phyloP scores from a whole-genome alignment of 208 protist species.

The Endotrypanum monterogeii region DNA sequence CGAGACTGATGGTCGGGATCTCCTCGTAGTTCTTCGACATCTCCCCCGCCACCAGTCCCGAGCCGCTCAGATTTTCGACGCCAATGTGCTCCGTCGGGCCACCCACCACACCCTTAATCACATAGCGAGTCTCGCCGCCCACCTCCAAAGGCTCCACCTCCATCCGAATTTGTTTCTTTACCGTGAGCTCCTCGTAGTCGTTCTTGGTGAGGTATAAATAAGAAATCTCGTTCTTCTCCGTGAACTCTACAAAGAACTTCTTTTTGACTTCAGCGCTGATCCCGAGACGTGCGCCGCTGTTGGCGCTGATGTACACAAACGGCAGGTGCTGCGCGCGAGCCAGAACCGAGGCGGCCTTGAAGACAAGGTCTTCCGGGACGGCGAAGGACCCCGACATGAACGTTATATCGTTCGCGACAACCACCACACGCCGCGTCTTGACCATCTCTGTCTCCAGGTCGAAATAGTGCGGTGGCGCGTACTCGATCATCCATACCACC shows the following conservation, averaged over 20 bases:
- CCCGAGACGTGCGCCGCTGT: constrained; percentile 97
- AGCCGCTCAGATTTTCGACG: constrained; percentile 98
- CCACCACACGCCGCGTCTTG: constrained; percentile 83
- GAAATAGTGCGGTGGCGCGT: constrained; percentile 92
- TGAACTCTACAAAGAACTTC: constrained; percentile 92
- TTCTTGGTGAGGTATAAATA: constrained; percentile 94
- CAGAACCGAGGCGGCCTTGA: constrained; percentile 83
- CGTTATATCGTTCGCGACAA: constrained; percentile 99
- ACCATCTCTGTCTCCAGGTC: constrained; percentile 33
- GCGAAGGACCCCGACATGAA: constrained; percentile 96
- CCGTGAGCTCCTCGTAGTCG: constrained; percentile 81
- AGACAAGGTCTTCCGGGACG: constrained; percentile 94
- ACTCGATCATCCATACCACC: constrained; percentile 93
- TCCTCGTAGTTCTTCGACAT: constrained; percentile 97
- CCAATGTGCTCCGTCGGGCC: constrained; percentile 92
- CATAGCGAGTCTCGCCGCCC: constrained; percentile 77
- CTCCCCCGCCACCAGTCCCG: constrained; percentile 96
- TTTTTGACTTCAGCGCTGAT: constrained; percentile 94
- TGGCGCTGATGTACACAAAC: constrained; percentile 97
- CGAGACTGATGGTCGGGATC: constrained; percentile 97
- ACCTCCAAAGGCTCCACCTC: constrained; percentile 41
- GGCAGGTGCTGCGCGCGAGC: constrained; percentile 90
- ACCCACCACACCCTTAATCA: constrained; percentile 94
- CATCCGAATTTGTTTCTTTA: constrained; percentile 46
- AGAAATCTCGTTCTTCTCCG: constrained; percentile 81